A percentile compares a stretch with the other conserved stretches of the same genome.
Evolutionary conservation across 2,329 filamentous ascomycete genomes (phyloP).

Genomic region (Dactylonectria macrodidyma): DNA sequence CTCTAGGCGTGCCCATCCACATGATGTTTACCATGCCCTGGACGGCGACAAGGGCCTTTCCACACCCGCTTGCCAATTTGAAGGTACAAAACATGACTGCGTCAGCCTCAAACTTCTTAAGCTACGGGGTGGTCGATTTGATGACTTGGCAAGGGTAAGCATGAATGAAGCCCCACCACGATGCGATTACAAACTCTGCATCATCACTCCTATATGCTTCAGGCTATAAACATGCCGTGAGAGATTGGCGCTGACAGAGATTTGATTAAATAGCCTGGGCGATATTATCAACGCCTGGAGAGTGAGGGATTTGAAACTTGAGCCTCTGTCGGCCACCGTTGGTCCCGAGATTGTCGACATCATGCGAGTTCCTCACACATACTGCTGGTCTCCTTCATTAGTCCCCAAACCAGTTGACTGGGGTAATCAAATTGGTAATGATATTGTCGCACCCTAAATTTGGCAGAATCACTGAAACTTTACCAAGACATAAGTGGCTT

Average conservation of each 20-base stretch:
- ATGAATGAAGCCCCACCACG: no score
- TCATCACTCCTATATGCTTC: no score
- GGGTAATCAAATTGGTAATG: constrained; percentile 68
- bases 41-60: constrained; percentile 80
- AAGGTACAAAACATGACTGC: constrained; percentile 59
- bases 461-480: neutral
- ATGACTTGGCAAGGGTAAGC: constrained; percentile 79
- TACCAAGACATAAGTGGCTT: constrained; percentile 70
- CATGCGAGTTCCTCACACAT: constrained; percentile 80
- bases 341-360: constrained; percentile 78
- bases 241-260: neutral
- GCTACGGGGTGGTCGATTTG: constrained; percentile 81
- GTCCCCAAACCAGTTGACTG: constrained; percentile 78
- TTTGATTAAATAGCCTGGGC: constrained; percentile 19
- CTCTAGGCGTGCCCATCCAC: constrained; percentile 60
- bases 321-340: constrained; percentile 63
- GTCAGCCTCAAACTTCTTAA: constrained; percentile 75
- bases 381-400: constrained; percentile 81
- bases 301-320: constrained; percentile 19
- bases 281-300: constrained; percentile 39
- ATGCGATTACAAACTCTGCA: no score
- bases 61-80: constrained; percentile 81
- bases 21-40: constrained; percentile 78
- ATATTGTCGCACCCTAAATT: neutral
- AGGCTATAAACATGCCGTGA: no score